Conservation (phyloP, 2,329 filamentous ascomycete species). For the Magnaporthiopsis incrustans region DNA sequence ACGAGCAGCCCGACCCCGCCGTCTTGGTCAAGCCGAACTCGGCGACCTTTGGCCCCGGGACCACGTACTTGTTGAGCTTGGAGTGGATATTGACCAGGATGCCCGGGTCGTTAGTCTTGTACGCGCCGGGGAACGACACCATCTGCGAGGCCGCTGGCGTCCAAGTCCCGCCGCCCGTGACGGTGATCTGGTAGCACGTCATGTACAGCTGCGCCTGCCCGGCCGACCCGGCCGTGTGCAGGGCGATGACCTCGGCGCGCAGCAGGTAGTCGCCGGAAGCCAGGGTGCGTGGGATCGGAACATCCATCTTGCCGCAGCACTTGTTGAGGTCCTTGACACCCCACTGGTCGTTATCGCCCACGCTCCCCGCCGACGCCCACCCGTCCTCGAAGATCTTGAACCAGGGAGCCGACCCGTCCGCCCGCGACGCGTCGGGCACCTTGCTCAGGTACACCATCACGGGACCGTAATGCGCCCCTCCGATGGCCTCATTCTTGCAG, state of each 20-base stretch:
- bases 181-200: slow-evolving; percentile 29
- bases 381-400: slow-evolving; percentile 44
- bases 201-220: slow-evolving; percentile 31
- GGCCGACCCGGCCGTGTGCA: slow-evolving; percentile 31
- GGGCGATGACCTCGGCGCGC: slow-evolving; percentile 39
- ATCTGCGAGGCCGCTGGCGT: slow-evolving; percentile 16
- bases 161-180: slow-evolving; percentile 16
- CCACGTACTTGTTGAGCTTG: slow-evolving; percentile 29
- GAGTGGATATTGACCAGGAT: slow-evolving; percentile 40
- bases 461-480: slow-evolving; percentile 43
- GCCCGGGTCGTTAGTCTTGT: slow-evolving; percentile 34
- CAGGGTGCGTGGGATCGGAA: slow-evolving; percentile 25
- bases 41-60: slow-evolving; percentile 35
- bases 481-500: slow-evolving; percentile 40
- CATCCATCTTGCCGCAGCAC: slow-evolving; percentile 32
- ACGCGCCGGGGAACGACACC: slow-evolving; percentile 34
- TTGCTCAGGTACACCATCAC: slow-evolving; percentile 40
- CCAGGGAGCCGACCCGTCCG: slow-evolving; percentile 35
- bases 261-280: slow-evolving; percentile 34
- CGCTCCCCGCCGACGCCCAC: slow-evolving; percentile 26
- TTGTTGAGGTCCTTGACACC: slow-evolving; percentile 33
- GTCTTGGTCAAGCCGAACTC: slow-evolving; percentile 30
- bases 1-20: slow-evolving; percentile 29
- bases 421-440: slow-evolving; percentile 35
- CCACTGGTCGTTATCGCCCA: slow-evolving; percentile 37